These are phyloP conservation scores for Narthecium ossifragum DNA, from an alignment of 106 monocot species.

Conservation along the genomic window DNA sequence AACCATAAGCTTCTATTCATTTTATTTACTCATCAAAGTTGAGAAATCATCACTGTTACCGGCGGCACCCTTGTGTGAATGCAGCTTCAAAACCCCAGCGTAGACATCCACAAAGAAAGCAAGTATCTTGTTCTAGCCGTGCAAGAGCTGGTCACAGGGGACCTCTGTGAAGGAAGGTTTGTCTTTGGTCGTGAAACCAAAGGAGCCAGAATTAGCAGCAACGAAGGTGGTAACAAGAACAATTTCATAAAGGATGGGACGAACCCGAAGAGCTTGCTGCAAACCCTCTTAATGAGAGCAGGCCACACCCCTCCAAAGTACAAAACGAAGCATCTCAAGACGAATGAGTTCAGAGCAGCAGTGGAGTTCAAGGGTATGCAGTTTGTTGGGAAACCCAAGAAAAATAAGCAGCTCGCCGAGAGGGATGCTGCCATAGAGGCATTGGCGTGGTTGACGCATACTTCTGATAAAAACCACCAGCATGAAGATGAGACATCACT, in stretches of 20 bases:
- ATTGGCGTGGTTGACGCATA: conserved; percentile 86
- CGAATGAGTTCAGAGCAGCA: conserved; percentile 88
- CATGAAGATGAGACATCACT: conserved; percentile 67
- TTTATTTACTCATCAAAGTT: too few relatives aligned
- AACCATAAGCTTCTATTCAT: too few relatives aligned
- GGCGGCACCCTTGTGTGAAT: conserved; percentile 2
- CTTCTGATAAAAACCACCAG: conserved; percentile 36
- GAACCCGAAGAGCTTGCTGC: conserved; percentile 85
- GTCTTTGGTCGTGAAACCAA: conserved; percentile 85
- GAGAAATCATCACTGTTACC: too few relatives aligned
- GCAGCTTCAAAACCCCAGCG: conserved; percentile 70
- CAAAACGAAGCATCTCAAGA: conserved; percentile 95
- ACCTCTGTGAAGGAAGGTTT: conserved; percentile 94
- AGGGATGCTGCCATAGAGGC: conserved; percentile 98
- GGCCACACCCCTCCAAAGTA: conserved; percentile 91
- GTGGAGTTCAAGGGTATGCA: conserved; percentile 99
- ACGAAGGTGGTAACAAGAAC: conserved; percentile 21
- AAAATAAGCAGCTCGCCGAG: conserved; percentile 93
- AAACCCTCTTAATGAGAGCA: conserved; percentile 92
- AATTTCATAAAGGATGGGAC: conserved; percentile 48
- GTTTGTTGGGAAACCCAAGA: conserved; percentile 95
- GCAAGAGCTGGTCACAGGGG: conserved; percentile 76
- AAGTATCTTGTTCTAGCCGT: conserved; percentile 77
- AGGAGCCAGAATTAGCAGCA: conserved; percentile 15
- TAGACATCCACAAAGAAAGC: conserved; percentile 91